Evolutionary conservation across 805 yeast species (phyloP).

Genomic region (Komagataella pseudopastoris): DNA sequence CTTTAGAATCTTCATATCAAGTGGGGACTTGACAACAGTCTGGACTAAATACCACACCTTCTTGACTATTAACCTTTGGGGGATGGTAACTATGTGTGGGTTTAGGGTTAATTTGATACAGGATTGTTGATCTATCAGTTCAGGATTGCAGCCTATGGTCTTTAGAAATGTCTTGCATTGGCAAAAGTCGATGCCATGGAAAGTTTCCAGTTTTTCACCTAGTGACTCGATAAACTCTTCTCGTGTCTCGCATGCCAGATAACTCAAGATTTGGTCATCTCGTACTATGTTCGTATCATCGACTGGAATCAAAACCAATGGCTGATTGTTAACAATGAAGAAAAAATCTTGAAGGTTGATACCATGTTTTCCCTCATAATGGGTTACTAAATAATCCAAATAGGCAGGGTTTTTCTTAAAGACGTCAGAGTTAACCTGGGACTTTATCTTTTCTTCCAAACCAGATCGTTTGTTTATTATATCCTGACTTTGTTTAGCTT

Average conservation of each 20-base stretch:
- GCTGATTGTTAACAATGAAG: not conserved
- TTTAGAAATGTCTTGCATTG: not conserved
- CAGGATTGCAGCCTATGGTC: not conserved
- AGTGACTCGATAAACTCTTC: not conserved
- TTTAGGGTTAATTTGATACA: not conserved
- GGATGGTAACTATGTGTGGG: not conserved
- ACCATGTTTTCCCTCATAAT: not conserved
- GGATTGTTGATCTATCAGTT: not conserved
- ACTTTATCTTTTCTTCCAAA: not conserved
- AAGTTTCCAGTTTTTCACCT: not conserved
- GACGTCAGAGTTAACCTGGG: not conserved
- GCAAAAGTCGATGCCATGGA: not conserved
- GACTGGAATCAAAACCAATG: not conserved
- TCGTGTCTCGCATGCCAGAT: not conserved
- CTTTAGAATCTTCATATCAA: not conserved
- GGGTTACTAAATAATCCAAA: not conserved
- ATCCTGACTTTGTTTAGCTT: not conserved
- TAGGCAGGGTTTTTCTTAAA: not conserved
- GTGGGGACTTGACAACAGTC: not conserved
- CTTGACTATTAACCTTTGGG: not conserved
- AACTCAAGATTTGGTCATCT: not conserved
- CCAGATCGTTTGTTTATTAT: not conserved
- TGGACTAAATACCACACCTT: not conserved
- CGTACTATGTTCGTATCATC: not conserved
- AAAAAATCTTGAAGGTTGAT: not conserved